phyloP scores from a whole-genome alignment of 108 stramenopile genomes.

The Schizochytrium sp. region DNA sequence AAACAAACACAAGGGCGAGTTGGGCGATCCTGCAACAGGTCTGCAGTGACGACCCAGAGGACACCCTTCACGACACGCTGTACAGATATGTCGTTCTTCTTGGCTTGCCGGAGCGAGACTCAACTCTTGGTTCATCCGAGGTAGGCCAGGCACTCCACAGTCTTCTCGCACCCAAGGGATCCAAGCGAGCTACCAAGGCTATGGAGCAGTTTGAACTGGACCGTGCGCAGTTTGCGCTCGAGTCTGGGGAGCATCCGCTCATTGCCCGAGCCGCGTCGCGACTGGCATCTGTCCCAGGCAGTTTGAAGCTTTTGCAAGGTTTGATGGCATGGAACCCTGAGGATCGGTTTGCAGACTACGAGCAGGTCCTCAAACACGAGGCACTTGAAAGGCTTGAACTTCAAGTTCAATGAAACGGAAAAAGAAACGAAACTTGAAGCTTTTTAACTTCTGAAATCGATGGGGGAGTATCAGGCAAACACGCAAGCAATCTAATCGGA shows the following conservation, averaged over 20 bases:
- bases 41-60: slow-evolving; percentile 64
- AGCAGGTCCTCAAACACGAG: background rate
- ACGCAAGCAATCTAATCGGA: no score
- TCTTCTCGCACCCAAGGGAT: background rate
- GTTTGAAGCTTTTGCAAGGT: background rate
- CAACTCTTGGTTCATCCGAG: background rate
- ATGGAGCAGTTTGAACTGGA: background rate
- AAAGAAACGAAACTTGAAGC: no score
- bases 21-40: slow-evolving; percentile 31
- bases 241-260: background rate
- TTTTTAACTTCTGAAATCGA: no score
- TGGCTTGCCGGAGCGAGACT: background rate
- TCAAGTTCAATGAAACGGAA: no score
- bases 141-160: background rate
- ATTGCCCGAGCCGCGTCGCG: background rate
- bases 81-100: slow-evolving; percentile 79
- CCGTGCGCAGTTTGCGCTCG: background rate
- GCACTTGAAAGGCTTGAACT: background rate
- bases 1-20: background rate
- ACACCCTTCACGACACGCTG: slow-evolving; percentile 77
- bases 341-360: background rate
- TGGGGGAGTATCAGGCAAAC: no score
- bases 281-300: background rate
- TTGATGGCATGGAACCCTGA: background rate
- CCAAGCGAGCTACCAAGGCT: background rate